Evolutionary conservation across 371 early-diverging fungal species (phyloP).

Genomic region (Mucor indicus): DNA sequence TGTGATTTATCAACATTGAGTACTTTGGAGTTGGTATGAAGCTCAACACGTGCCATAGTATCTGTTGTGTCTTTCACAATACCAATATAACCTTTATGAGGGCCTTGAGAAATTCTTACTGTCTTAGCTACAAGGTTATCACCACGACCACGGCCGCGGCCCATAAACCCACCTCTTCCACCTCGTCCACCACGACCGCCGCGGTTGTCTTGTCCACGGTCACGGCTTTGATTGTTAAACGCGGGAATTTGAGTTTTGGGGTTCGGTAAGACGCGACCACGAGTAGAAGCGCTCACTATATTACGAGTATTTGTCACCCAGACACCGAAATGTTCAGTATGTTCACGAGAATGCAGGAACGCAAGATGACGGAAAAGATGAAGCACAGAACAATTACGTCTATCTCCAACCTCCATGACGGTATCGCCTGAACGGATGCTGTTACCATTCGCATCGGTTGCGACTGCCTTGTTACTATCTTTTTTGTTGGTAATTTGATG

Average conservation of each 20-base stretch:
- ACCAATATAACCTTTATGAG: constrained; percentile 97
- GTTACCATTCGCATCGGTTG: constrained; percentile 75
- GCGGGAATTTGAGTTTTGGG: constrained; percentile 1
- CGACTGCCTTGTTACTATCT: constrained; percentile 66
- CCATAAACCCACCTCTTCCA: constrained; percentile 63
- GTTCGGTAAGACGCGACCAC: constrained; percentile 9
- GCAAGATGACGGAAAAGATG: constrained; percentile 68
- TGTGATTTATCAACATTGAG: constrained; percentile 77
- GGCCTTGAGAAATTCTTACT: constrained; percentile 87
- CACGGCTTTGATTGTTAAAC: background rate
- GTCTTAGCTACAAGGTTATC: constrained; percentile 88
- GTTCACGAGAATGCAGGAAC: constrained; percentile 68
- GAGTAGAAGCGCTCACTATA: constrained; percentile 40
- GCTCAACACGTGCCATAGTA: constrained; percentile 84
- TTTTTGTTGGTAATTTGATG: constrained; percentile 73
- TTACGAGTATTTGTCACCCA: constrained; percentile 65
- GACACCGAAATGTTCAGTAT: constrained; percentile 61
- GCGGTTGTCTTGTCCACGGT: background rate
- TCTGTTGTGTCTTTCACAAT: constrained; percentile 90
- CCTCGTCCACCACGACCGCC: constrained; percentile 53
- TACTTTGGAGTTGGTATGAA: constrained; percentile 86
- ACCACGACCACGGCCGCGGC: constrained; percentile 70
- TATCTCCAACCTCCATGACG: constrained; percentile 71
- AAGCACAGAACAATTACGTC: constrained; percentile 62
- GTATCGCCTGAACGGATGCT: constrained; percentile 79